These are phyloP conservation scores for Aspergillus hiratsukae DNA, from an alignment of 2,329 filamentous ascomycete genomes.

Conservation along the genomic window DNA sequence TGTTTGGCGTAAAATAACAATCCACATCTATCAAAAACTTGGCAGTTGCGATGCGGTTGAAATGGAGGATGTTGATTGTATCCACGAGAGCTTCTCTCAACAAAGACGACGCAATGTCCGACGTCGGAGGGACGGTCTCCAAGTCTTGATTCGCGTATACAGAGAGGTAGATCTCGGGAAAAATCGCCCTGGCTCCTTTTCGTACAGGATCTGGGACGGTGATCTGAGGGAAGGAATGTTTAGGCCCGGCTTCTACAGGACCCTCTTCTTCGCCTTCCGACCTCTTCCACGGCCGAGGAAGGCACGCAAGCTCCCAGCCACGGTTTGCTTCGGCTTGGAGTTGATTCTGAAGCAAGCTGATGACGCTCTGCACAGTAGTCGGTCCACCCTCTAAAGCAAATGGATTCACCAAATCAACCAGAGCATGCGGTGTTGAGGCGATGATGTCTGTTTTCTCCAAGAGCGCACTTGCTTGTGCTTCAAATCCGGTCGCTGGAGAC, in stretches of 20 bases:
- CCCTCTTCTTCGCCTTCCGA: constrained; percentile 47
- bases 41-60: constrained; percentile 81
- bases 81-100: constrained; percentile 83
- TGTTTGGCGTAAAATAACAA: constrained; percentile 84
- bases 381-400: constrained; percentile 62
- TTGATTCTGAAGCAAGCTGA: constrained; percentile 80
- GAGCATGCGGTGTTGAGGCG: constrained; percentile 76
- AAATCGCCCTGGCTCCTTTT: constrained; percentile 70
- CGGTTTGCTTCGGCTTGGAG: constrained; percentile 70
- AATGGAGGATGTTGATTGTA: constrained; percentile 90
- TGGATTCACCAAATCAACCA: constrained; percentile 82
- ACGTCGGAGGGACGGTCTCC: constrained; percentile 76
- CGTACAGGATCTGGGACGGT: constrained; percentile 70
- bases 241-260: constrained; percentile 56
- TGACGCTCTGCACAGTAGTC: constrained; percentile 63
- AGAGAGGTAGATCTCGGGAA: constrained; percentile 91
- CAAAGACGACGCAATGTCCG: constrained; percentile 72
- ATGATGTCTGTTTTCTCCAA: constrained; percentile 95
- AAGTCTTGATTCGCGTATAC: constrained; percentile 85
- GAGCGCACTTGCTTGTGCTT: constrained; percentile 69
- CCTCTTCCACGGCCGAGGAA: constrained; percentile 53
- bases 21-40: constrained; percentile 91
- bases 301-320: constrained; percentile 68
- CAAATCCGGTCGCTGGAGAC: constrained; percentile 64
- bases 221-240: constrained; percentile 74